Base-by-base conservation (phyloP, 1,139 yeast genomes). In the Petasospora rhodanensis region DNA sequence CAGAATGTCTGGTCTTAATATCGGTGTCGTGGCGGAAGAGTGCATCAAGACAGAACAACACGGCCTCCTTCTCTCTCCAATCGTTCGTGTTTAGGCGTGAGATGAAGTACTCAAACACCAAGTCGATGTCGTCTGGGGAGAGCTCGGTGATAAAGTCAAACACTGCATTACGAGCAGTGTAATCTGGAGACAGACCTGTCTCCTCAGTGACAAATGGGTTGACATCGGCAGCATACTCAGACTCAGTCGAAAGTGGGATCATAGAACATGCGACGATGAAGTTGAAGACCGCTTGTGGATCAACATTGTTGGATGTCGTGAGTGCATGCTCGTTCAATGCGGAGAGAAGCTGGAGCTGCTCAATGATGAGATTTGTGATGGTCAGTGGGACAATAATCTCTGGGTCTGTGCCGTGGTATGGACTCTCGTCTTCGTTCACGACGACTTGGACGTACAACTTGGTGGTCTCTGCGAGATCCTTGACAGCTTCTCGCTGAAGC, bases 181-280 rank as follows among this genome's bases (percentile, higher is more conserved):
- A 58, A 7, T 61, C 67, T 18, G 70, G 62, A 2, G 73, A 62
- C 25, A 84, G 63, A 1, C 87, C 95, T 2, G 84, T 68, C 37
- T 82, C 85, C 26, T 78, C 81, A 6, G 85, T 73, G 6, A 85
- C 82, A 54, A 74, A 86, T 6, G 58, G 61, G 49, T 85, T 84
- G 52, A 77, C 71, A 51, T 86, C 91, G 2, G 61, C 64, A 9
- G 47, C 39, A 63, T 73, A 75, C 8, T 44, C 42, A 4, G 61
- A 61, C 14, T 51, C 58, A 2, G 51, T 49, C 8, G 53, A 57
- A 3, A 34, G 11, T 8, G 52, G 44, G 6, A 42, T 13, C 11
- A 45, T 31, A 10, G 40, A 22, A 2, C 41, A 38, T 0, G 32
- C 32, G 11, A 42, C 10, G 2, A 42, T 28, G 3, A 50, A 17